Evolutionary conservation across 768 basidiomycete species (phyloP), one percentile per base, ranked within the genome.

Genomic region (Termitomyces sp.): DNA sequence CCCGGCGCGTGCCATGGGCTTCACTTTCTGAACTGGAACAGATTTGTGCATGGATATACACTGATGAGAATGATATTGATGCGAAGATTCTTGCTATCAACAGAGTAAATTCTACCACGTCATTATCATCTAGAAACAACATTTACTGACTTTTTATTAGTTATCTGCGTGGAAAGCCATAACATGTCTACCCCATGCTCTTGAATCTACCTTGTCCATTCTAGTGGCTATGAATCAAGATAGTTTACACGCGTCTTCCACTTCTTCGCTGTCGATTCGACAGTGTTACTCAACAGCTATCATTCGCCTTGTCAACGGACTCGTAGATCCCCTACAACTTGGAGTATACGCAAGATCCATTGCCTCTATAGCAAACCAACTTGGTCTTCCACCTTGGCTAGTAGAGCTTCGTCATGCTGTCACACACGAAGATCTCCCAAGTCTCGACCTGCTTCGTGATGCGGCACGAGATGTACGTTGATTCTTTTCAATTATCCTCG

Each of bases 341-440:
- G 92, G 94, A 7, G 81, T 83, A 20, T 98, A 90, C 67, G 96
- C 97, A 3, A 80, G 94, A 22, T 88, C 97, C 2, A 98, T 98
- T 63, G 84, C 90, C 0, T 84, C 88, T 41, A 90, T 99, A 60
- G 94, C 96, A 1, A 76, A 79, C 3, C 91, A 95, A 65, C 80
- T 99, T 12, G 88, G 88, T 0, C 76, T 99, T 1, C 96, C 97
- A 0, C 72, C 79, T 0, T 94, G 90, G 87, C 77, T 98, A 10
- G 94, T 99, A 13, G 92, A 96, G 63, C 77, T 98, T 12, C 80
- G 97, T 41, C 97, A 98, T 74, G 92, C 93, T 27, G 92, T 92
- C 13, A 99, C 97, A 1, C 97, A 98, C 65, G 96, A 98, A 66
- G 92, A 96, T 59, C 74, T 98, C 13, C 97, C 96, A 0, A 87